Percentiles rank a stretch among this genome's conserved stretches.
Evolutionary conservation across 306 rosid genomes (phyloP).

Genomic region (Quercus alba): DNA sequence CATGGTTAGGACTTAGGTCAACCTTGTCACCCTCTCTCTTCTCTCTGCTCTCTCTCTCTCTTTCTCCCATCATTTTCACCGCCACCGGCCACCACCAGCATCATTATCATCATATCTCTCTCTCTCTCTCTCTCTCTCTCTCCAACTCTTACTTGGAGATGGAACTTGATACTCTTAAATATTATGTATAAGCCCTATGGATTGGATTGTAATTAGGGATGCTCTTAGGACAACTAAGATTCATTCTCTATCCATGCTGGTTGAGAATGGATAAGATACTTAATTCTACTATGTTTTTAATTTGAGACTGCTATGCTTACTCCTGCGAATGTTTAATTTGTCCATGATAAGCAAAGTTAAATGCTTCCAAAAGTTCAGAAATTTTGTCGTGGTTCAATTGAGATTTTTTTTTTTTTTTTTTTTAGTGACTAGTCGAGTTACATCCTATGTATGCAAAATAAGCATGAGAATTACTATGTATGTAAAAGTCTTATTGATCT

Average conservation of each 20-base stretch:
- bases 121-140: conserved; percentile 1
- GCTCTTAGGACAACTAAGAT: conserved; percentile 35
- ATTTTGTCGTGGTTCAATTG: neutral
- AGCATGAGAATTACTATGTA: neutral
- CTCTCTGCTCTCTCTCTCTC: neutral
- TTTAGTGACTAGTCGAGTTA: neutral
- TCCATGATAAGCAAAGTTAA: neutral
- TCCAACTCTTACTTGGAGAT: conserved; percentile 45
- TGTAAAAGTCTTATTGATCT: neutral
- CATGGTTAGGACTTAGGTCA: conserved; percentile 99
- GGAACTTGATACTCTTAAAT: conserved; percentile 56
- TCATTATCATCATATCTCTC: neutral
- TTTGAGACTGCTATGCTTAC: conserved; percentile 21
- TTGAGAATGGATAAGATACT: conserved; percentile 58
- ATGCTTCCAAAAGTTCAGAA: neutral
- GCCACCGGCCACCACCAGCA: neutral
- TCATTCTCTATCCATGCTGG: conserved; percentile 47
- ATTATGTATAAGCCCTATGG: conserved; percentile 55
- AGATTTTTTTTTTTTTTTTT: neutral
- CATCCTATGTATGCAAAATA: neutral
- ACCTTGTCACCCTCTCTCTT: conserved; percentile 31
- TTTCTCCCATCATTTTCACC: conserved; percentile 7
- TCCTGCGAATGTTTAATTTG: neutral
- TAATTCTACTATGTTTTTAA: conserved; percentile 41
- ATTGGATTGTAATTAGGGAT: conserved; percentile 69